Percentiles rank a stretch among this genome's conserved stretches.
These are phyloP conservation scores for Grosmannia huntii DNA, from an alignment of 2,329 filamentous ascomycete species.

Conservation along the genomic window DNA sequence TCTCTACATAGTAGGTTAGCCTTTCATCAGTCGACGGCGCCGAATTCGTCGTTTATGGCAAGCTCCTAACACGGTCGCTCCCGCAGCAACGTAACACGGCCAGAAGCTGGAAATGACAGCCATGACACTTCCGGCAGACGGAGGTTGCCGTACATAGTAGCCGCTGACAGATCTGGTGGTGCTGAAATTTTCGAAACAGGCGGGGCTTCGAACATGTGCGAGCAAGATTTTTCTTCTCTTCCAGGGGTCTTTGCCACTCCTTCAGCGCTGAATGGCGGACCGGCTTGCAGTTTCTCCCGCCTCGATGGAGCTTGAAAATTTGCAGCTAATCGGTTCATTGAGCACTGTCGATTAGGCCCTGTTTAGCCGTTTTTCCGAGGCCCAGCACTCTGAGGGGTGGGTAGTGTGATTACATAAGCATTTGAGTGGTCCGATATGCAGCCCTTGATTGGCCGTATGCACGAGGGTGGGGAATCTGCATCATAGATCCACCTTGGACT, in stretches of 20 bases:
- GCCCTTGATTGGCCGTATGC: not conserved
- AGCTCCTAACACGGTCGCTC: not conserved
- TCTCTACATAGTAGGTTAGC: too few relatives aligned
- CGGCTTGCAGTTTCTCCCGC: not conserved
- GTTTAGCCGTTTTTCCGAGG: not conserved
- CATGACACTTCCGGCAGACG: not conserved
- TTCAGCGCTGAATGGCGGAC: not conserved
- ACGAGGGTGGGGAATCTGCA: not conserved
- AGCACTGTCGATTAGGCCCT: not conserved
- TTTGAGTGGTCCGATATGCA: not conserved
- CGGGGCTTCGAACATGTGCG: not conserved
- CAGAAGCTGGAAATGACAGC: too few relatives aligned
- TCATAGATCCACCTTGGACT: not conserved
- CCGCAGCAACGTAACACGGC: not conserved
- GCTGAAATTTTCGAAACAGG: not conserved
- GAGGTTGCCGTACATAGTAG: not conserved
- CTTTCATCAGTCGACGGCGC: too few relatives aligned
- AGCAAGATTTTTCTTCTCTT: not conserved
- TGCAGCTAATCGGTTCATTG: not conserved
- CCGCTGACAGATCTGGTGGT: not conserved
- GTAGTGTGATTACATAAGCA: not conserved
- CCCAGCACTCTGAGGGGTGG: not conserved
- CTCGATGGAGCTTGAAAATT: not conserved
- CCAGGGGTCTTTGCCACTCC: not conserved
- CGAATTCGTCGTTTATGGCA: too few relatives aligned